A percentile compares a stretch with the other conserved stretches of the same genome.
Evolutionary conservation across 2,329 filamentous ascomycete species (phyloP).

Genomic region (Dactylella cylindrospora): DNA sequence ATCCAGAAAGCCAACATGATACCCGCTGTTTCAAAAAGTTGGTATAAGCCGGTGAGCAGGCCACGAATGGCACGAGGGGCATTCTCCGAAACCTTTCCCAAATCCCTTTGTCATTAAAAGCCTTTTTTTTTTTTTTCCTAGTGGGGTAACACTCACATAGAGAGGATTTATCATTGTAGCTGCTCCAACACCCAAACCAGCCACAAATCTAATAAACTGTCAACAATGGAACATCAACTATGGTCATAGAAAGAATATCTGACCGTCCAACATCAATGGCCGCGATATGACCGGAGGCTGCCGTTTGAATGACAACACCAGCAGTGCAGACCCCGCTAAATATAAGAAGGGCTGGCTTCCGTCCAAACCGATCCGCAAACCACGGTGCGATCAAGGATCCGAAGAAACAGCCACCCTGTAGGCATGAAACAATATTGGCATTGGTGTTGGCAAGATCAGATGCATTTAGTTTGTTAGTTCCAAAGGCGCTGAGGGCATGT

Average conservation of each 20-base stretch:
- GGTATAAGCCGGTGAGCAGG: slow-evolving; percentile 62
- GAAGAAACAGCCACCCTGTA: slow-evolving; percentile 79
- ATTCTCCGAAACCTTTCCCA: slow-evolving; percentile 52
- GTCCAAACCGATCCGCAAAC: slow-evolving; percentile 60
- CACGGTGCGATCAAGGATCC: slow-evolving; percentile 66
- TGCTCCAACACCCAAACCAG: slow-evolving; percentile 58
- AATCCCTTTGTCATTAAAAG: no score
- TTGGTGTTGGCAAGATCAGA: slow-evolving; percentile 59
- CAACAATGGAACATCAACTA: slow-evolving; percentile 8
- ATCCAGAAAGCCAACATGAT: slow-evolving; percentile 58
- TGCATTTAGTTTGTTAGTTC: slow-evolving; percentile 54
- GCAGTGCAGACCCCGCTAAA: slow-evolving; percentile 62
- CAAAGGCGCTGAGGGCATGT: slow-evolving; percentile 60
- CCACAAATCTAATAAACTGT: slow-evolving; percentile 55
- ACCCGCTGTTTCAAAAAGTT: slow-evolving; percentile 52
- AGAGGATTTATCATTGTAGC: slow-evolving; percentile 63
- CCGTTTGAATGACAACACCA: slow-evolving; percentile 66
- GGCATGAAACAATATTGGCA: slow-evolving; percentile 70
- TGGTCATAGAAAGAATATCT: slow-evolving; percentile 4
- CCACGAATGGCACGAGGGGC: slow-evolving; percentile 62
- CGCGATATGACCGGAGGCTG: slow-evolving; percentile 62
- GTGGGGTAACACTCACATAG: slow-evolving; percentile 53
- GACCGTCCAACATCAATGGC: slow-evolving; percentile 67
- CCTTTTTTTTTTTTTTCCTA: no score
- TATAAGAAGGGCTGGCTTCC: slow-evolving; percentile 60